phyloP scores from a whole-genome alignment of 1,284 basidiomycete genomes.

The Pascua guehoae region DNA sequence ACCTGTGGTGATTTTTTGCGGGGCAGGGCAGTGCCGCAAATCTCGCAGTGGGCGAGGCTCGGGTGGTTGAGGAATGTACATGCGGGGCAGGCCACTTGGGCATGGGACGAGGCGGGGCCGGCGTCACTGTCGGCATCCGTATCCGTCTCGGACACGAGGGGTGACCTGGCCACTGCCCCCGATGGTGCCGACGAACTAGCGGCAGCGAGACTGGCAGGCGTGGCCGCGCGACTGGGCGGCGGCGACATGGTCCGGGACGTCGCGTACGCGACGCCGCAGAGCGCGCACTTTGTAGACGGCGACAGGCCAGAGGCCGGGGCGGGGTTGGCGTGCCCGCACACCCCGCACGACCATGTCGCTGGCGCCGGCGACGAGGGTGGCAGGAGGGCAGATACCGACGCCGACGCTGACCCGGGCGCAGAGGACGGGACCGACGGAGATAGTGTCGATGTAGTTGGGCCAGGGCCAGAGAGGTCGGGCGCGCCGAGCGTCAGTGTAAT shows the following conservation, averaged over 20 bases:
- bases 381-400: no score
- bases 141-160: background rate
- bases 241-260: slow-evolving; percentile 9
- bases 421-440: no score
- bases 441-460: no score
- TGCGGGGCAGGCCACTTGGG: slow-evolving; percentile 64
- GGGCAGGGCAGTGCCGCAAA: slow-evolving; percentile 70
- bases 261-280: slow-evolving; percentile 57
- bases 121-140: background rate
- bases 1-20: background rate
- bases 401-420: no score
- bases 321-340: slow-evolving; percentile 77
- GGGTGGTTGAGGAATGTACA: slow-evolving; percentile 93
- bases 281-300: slow-evolving; percentile 64
- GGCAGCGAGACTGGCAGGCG: slow-evolving; percentile 1
- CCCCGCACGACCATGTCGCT: slow-evolving; percentile 69
- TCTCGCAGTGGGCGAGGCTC: slow-evolving; percentile 73
- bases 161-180: no score
- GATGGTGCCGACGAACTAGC: no score
- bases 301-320: slow-evolving; percentile 39
- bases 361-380: background rate
- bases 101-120: background rate
- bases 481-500: slow-evolving; percentile 60
- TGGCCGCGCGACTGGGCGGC: slow-evolving; percentile 6
- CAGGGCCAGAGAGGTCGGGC: background rate